Base-by-base conservation (phyloP, 2,329 filamentous ascomycete species). In the Xylaria arbuscula region DNA sequence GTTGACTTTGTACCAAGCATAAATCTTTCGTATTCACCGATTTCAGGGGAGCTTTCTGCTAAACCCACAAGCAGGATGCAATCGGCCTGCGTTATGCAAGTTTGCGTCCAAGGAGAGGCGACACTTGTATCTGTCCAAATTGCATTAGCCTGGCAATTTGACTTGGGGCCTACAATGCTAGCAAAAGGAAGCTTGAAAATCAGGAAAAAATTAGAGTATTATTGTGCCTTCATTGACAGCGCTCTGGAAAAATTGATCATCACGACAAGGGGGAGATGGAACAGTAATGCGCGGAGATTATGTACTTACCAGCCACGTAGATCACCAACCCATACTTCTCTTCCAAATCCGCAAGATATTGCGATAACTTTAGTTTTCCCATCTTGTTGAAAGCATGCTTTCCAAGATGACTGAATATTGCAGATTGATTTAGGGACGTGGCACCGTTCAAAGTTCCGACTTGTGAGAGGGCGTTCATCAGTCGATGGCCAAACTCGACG, bases 81-180 rank as follows among this genome's bases (percentile, higher is more conserved):
- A 80, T 99, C 96, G 1, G 96, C 96, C 80, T 99, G 96, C 17
- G 92, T 92, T 72, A 99, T 98, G 78, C 97, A 99, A 0, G 96
- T 98, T 76, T 98, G 94, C 0, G 97, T 99, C 96, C 96, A 99
- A 0, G 95, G 94, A 1, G 97, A 93, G 75, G 97, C 98, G 75
- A 98, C 96, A 69, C 90, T 97, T 4, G 97, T 99, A 79, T 99
- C 96, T 91, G 60, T 54, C 36, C 55, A 65, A 67, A 69, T 34
- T 71, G 57, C 7, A 63, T 70, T 66, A 71, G 67, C 17, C 42
- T 19, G 8, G 24, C 7, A 6, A 3, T 8, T 53, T 13, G 50
- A 58, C 13, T 17, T 28, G 3, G 24, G 47, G 5, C 22, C 2
- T 3, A 36, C 9, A 34, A 54, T 32, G 2, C 17, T 51, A 67